A percentile compares a stretch with the other conserved stretches of the same genome.
Conservation (phyloP, 2,329 filamentous ascomycete genomes). For the Sporothrix protearum region DNA sequence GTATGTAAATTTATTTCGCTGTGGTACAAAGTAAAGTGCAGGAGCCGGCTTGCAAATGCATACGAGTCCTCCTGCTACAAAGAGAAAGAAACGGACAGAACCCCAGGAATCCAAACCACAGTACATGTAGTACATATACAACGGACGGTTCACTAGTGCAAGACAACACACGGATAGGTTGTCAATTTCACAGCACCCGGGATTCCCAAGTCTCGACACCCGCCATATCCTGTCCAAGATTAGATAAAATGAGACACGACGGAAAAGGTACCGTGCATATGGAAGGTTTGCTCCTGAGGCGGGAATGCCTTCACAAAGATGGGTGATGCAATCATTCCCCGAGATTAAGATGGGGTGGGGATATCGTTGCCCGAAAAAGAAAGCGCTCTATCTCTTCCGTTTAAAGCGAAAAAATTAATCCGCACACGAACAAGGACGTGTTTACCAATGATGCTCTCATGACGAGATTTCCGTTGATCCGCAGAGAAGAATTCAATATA, state of each 20-base stretch:
- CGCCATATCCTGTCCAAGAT: not conserved
- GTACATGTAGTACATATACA: too few species aligned
- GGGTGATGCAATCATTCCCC: not conserved
- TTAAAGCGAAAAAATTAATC: not conserved
- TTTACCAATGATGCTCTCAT: slow-evolving; percentile 7
- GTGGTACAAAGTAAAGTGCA: not conserved
- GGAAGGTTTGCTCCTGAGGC: not conserved
- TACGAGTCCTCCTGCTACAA: not conserved
- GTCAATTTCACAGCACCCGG: slow-evolving; percentile 1
- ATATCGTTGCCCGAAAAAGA: not conserved
- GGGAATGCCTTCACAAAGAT: not conserved
- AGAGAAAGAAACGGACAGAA: not conserved
- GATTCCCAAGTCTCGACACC: not conserved
- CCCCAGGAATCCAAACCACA: not conserved
- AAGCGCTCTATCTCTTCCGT: not conserved
- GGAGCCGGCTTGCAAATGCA: not conserved
- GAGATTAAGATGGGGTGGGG: not conserved
- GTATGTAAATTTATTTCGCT: too few species aligned
- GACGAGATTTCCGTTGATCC: slow-evolving; percentile 7
- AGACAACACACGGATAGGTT: not conserved
- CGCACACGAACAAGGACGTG: not conserved
- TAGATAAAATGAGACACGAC: not conserved
- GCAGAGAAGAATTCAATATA: not conserved
- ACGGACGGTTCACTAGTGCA: not conserved
- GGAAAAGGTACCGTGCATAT: slow-evolving; percentile 10